Evolutionary conservation across 805 yeast species (phyloP).

Genomic region (Saturnispora galanensis): DNA sequence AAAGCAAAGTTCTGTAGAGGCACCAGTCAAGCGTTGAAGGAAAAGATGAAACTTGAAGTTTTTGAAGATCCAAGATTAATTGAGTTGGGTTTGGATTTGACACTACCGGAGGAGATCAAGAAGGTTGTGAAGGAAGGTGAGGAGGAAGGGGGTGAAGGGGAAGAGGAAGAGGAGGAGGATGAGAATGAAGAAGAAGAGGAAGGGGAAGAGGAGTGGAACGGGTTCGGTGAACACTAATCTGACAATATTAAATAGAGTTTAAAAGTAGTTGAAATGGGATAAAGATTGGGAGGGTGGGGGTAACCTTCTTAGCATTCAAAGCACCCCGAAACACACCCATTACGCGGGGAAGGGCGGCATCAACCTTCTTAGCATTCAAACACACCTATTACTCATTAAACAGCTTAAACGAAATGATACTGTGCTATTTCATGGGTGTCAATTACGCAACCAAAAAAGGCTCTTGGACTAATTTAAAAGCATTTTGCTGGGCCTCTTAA

Average conservation of each 20-base stretch:
- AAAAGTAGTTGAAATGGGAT: not conserved
- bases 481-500: too few species aligned
- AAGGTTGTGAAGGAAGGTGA: conserved; percentile 10
- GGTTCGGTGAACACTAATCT: conserved; percentile 17
- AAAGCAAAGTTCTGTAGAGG: conserved; percentile 38
- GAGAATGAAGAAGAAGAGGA: conserved; percentile 14
- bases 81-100: conserved; percentile 49
- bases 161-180: conserved; percentile 25
- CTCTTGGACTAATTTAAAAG: too few species aligned
- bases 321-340: too few species aligned
- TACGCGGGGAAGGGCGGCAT: too few species aligned
- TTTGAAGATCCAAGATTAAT: conserved; percentile 52
- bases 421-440: too few species aligned
- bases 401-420: too few species aligned
- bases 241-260: not conserved
- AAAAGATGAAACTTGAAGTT: conserved; percentile 56
- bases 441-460: too few species aligned
- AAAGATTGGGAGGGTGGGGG: too few species aligned
- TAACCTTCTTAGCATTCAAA: too few species aligned
- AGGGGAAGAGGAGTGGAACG: conserved; percentile 20
- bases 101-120: conserved; percentile 13
- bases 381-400: too few species aligned
- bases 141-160: conserved; percentile 19
- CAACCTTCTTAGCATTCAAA: too few species aligned
- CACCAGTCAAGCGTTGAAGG: conserved; percentile 52